Percentiles rank a stretch among this genome's conserved stretches.
phyloP scores from a whole-genome alignment of 139 green algal species.

The Volvox africanus region DNA sequence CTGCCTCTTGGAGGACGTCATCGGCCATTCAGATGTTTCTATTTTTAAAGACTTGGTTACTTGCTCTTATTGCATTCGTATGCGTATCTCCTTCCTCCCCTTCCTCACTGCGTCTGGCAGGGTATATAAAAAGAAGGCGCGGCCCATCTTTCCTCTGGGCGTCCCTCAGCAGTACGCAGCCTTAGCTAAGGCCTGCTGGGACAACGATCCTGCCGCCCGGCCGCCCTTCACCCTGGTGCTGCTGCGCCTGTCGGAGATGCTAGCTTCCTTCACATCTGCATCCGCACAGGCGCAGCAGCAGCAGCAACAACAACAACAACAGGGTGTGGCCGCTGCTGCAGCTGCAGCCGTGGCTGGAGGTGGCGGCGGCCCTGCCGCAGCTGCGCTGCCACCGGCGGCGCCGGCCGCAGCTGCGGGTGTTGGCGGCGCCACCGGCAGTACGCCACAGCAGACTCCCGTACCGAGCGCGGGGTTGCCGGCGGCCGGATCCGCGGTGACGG shows the following conservation, averaged over 20 bases:
- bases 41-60: too few species aligned
- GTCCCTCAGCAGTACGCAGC: slow-evolving; percentile 67
- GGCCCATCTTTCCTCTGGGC: slow-evolving; percentile 67
- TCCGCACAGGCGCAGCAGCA: slow-evolving; percentile 16
- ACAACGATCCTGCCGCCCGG: slow-evolving; percentile 58
- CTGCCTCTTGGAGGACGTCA: too few species aligned
- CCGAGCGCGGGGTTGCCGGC: not conserved
- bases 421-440: not conserved
- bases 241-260: slow-evolving; percentile 62
- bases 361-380: not conserved
- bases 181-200: slow-evolving; percentile 70
- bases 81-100: not conserved
- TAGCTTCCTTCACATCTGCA: slow-evolving; percentile 59
- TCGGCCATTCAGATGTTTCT: too few species aligned
- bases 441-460: not conserved
- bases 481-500: not conserved
- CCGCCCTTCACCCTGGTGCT: slow-evolving; percentile 58
- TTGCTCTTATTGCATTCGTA: not conserved
- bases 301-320: slow-evolving; percentile 6
- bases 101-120: not conserved
- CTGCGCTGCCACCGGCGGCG: not conserved
- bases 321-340: not conserved
- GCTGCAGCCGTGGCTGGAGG: not conserved
- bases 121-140: slow-evolving; percentile 73
- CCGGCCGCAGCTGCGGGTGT: not conserved